phyloP scores from a whole-genome alignment of 495 filamentous ascomycete genomes.

The Geopyxis carbonaria region DNA sequence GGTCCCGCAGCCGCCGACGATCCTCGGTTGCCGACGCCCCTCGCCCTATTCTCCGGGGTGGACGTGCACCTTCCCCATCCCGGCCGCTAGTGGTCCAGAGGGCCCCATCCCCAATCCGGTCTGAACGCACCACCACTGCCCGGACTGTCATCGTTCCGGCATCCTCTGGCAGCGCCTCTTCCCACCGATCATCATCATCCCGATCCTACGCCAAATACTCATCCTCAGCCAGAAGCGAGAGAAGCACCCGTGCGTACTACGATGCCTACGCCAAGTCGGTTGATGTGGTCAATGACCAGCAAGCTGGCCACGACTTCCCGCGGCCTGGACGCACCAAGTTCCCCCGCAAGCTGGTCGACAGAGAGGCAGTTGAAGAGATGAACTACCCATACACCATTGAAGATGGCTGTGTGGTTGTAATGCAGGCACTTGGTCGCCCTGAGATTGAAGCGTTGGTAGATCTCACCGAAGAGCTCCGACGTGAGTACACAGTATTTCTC shows the following conservation, averaged over 20 bases:
- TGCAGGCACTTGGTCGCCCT: constrained; percentile 16
- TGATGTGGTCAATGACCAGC: constrained; percentile 11
- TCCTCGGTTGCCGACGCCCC: constrained; percentile 13
- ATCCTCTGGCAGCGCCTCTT: constrained; percentile 7
- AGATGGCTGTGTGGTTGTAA: constrained; percentile 16
- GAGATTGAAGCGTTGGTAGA: constrained; percentile 23
- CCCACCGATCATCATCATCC: constrained; percentile 9
- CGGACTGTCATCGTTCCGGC: constrained; percentile 15
- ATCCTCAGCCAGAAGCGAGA: too few species aligned
- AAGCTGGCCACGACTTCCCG: constrained; percentile 4
- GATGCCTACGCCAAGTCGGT: constrained; percentile 13
- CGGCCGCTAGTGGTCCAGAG: constrained; percentile 1
- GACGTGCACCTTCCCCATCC: neutral
- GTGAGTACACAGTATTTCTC: constrained; percentile 25
- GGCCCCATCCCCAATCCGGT: constrained; percentile 7
- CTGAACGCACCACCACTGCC: constrained; percentile 2
- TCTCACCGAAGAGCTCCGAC: constrained; percentile 22
- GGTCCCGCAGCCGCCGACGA: constrained; percentile 9
- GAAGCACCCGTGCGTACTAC: constrained; percentile 9
- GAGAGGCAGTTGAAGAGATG: constrained; percentile 19
- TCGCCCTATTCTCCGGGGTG: constrained; percentile 6
- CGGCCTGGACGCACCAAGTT: constrained; percentile 22
- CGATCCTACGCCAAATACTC: constrained; percentile 6
- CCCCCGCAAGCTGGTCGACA: constrained; percentile 18
- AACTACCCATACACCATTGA: constrained; percentile 16